Evolutionary conservation across 2,329 filamentous ascomycete species (phyloP), one percentile per base, ranked within the genome.

Genomic region (Epichloe sibirici): DNA sequence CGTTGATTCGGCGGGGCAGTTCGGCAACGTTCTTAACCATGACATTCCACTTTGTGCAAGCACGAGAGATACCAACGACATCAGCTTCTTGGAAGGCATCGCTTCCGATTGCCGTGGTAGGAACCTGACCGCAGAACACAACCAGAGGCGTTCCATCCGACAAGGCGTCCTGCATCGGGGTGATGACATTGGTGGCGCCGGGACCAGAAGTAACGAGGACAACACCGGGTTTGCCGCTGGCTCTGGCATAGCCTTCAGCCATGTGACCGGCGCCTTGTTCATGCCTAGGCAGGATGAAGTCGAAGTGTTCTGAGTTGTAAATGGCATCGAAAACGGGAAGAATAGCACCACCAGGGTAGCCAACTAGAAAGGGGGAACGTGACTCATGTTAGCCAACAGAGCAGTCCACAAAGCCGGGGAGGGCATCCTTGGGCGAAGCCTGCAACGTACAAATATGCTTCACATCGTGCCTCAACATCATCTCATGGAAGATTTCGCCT

Each of bases 191-290:
- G 58, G 93, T 98, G 45, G 91, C 93, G 58, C 93, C 93, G 15
- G 93, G 93, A 38, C 93, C 93, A 12, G 93, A 97, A 39, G 93
- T 98, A 58, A 98, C 93, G 55, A 98, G 77, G 53, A 98, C 93
- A 53, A 97, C 93, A 66, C 93, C 93, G 54, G 90, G 90, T 73
- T 90, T 90, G 61, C 93, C 93, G 51, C 86, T 91, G 53, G 90
- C 91, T 63, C 93, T 85, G 52, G 93, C 93, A 68, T 97, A 97
- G 51, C 93, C 93, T 72, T 97, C 86, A 15, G 93, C 93, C 93
- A 97, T 98, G 73, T 98, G 93, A 58, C 93, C 93, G 54, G 93
- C 93, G 59, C 93, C 93, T 73, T 98, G 93, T 74, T 97, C 93
- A 72, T 98, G 93, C 71, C 88, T 83, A 34, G 93, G 93, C 8